A percentile compares a stretch with the other conserved stretches of the same genome.
These are phyloP conservation scores for Pythium coloratum DNA, from an alignment of 352 stramenopile genomes.

Conservation along the genomic window DNA sequence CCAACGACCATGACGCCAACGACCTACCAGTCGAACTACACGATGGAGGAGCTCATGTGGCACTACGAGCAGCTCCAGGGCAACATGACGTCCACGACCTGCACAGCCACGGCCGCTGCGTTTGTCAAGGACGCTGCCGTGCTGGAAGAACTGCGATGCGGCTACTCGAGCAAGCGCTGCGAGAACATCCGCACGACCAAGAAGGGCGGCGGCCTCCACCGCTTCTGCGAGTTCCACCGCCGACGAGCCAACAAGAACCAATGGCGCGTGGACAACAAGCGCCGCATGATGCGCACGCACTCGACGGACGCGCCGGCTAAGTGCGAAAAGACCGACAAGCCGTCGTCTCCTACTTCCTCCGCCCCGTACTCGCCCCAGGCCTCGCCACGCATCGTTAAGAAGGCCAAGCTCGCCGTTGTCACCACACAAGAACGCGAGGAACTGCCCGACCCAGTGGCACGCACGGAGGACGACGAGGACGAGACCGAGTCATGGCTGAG, in stretches of 20 bases:
- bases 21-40: conserved; percentile 10
- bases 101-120: conserved; percentile 2
- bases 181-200: conserved; percentile 23
- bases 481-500: conserved; percentile 17
- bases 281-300: conserved; percentile 28
- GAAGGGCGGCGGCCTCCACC: conserved; percentile 18
- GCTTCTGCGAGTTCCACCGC: conserved; percentile 38
- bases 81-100: conserved; percentile 7
- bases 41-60: conserved; percentile 27
- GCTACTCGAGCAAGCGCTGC: conserved; percentile 22
- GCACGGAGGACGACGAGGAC: conserved; percentile 2
- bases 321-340: conserved; percentile 8
- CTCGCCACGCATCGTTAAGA: conserved; percentile 14
- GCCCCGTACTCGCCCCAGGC: conserved; percentile 13
- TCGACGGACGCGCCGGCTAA: neutral
- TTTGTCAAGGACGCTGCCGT: conserved; percentile 12
- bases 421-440: neutral
- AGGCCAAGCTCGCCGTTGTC: conserved; percentile 9
- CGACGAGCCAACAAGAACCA: conserved; percentile 74
- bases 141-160: conserved; percentile 19
- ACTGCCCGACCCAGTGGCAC: conserved; percentile 15
- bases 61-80: conserved; percentile 25
- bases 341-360: neutral
- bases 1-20: neutral
- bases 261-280: conserved; percentile 62